Conservation (phyloP, 768 basidiomycete genomes). For the Pleurotus citrinopileatus region DNA sequence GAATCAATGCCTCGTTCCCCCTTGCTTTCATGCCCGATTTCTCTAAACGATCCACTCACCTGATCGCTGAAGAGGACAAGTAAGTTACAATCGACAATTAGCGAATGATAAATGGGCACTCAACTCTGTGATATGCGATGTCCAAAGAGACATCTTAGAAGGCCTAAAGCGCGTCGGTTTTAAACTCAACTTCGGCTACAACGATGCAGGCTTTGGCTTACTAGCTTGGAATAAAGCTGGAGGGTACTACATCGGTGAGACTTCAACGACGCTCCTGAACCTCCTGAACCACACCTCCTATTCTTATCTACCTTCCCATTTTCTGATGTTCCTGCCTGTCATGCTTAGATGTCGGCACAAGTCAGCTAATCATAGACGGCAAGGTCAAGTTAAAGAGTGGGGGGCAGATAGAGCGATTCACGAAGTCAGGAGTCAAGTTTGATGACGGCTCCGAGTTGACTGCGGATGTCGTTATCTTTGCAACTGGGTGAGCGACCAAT, state of each 20-base stretch:
- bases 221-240: slow-evolving; percentile 48
- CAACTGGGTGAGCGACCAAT: slow-evolving; percentile 44
- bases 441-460: slow-evolving; percentile 43
- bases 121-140: no score
- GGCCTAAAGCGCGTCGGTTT: slow-evolving; percentile 59
- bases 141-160: slow-evolving; percentile 45
- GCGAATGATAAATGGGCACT: slow-evolving; percentile 44
- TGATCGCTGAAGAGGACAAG: slow-evolving; percentile 35
- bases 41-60: slow-evolving; percentile 16
- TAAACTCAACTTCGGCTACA: slow-evolving; percentile 45
- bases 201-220: slow-evolving; percentile 48
- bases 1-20: slow-evolving; percentile 46
- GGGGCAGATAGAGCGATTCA: slow-evolving; percentile 43
- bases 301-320: no score
- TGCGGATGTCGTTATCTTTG: slow-evolving; percentile 58
- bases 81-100: slow-evolving; percentile 40
- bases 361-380: slow-evolving; percentile 61
- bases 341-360: slow-evolving; percentile 50
- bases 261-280: neutral
- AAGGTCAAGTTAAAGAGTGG: slow-evolving; percentile 72
- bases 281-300: no score
- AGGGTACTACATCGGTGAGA: slow-evolving; percentile 65
- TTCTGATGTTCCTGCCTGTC: neutral
- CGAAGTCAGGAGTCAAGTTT: slow-evolving; percentile 40
- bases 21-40: slow-evolving; percentile 27